Conservation (phyloP, 495 filamentous ascomycete genomes). For the Penicillium verhagenii region DNA sequence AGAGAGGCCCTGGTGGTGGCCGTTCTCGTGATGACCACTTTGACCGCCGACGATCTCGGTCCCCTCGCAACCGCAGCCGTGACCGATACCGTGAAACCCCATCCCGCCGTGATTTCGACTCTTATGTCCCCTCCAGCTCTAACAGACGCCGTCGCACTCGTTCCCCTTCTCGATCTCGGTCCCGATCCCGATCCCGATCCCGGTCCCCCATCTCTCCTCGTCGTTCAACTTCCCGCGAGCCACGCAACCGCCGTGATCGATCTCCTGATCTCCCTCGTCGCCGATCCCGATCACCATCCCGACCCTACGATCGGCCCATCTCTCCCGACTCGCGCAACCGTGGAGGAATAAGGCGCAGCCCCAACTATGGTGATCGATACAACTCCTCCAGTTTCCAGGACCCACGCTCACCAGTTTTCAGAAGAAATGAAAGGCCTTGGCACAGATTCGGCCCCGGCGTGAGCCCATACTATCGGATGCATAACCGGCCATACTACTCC, state of each 20-base stretch:
- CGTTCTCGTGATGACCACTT: slow-evolving; percentile 35
- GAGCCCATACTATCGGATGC: slow-evolving; percentile 28
- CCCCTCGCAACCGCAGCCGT: slow-evolving; percentile 54
- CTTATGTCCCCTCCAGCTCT: slow-evolving; percentile 52
- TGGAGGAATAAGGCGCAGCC: slow-evolving; percentile 39
- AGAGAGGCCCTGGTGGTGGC: slow-evolving; percentile 54
- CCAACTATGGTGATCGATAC: slow-evolving; percentile 52
- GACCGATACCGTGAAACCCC: slow-evolving; percentile 53
- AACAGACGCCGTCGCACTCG: slow-evolving; percentile 37
- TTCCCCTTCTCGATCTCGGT: slow-evolving; percentile 35
- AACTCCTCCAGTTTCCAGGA: slow-evolving; percentile 49
- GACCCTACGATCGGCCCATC: slow-evolving; percentile 36
- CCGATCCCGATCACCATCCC: too few species aligned
- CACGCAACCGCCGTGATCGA: slow-evolving; percentile 9
- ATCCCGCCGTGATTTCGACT: slow-evolving; percentile 53
- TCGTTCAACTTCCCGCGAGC: slow-evolving; percentile 21
- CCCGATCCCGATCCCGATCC: slow-evolving; percentile 42
- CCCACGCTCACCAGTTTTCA: slow-evolving; percentile 62
- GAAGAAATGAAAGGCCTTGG: slow-evolving; percentile 49
- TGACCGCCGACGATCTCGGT: slow-evolving; percentile 56
- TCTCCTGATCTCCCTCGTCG: slow-evolving; percentile 26
- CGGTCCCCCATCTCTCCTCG: too few species aligned
- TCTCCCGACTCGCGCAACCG: slow-evolving; percentile 38
- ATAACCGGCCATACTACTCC: slow-evolving; percentile 30
- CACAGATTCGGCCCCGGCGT: slow-evolving; percentile 47